Percentiles rank a stretch among this genome's conserved stretches.
Evolutionary conservation across 441 rosid genomes (phyloP).

Genomic region (Gossypium trilobum): DNA sequence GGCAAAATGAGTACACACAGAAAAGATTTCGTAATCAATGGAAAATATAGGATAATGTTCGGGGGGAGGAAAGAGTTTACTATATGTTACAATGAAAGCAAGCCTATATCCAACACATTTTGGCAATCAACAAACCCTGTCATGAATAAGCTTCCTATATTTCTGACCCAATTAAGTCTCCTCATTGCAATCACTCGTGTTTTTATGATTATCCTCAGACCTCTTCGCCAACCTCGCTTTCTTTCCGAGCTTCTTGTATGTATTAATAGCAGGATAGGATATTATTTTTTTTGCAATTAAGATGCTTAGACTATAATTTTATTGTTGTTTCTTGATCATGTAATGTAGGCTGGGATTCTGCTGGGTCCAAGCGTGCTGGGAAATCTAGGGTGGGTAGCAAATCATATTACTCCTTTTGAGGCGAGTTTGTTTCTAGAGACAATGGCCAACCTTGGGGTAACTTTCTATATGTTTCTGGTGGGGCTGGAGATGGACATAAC

Average conservation of each 20-base stretch:
- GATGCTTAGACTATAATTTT: background rate
- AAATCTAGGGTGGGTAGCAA: background rate
- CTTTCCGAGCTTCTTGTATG: slow-evolving; percentile 29
- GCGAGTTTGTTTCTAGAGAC: slow-evolving; percentile 31
- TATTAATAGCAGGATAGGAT: background rate
- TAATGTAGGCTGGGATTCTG: slow-evolving; percentile 11
- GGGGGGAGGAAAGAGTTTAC: background rate
- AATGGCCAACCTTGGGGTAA: slow-evolving; percentile 29
- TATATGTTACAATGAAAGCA: slow-evolving; percentile 6
- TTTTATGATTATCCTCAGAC: slow-evolving; percentile 23
- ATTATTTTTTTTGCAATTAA: background rate
- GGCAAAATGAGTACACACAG: background rate
- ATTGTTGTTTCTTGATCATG: background rate
- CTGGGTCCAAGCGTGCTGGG: slow-evolving; percentile 16
- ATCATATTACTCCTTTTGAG: slow-evolving; percentile 20
- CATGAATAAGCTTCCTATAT: slow-evolving; percentile 23
- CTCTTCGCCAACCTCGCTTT: slow-evolving; percentile 31
- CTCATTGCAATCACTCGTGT: slow-evolving; percentile 19
- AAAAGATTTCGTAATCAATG: background rate
- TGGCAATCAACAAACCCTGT: slow-evolving; percentile 29
- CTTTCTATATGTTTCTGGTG: slow-evolving; percentile 38
- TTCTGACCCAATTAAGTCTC: slow-evolving; percentile 24
- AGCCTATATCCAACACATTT: background rate
- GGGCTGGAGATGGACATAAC: slow-evolving; percentile 26
- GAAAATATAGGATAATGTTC: background rate